A percentile compares a stretch with the other conserved stretches of the same genome.
Evolutionary conservation across 768 basidiomycete species (phyloP).

Genomic region (Rhodocollybia butyracea): DNA sequence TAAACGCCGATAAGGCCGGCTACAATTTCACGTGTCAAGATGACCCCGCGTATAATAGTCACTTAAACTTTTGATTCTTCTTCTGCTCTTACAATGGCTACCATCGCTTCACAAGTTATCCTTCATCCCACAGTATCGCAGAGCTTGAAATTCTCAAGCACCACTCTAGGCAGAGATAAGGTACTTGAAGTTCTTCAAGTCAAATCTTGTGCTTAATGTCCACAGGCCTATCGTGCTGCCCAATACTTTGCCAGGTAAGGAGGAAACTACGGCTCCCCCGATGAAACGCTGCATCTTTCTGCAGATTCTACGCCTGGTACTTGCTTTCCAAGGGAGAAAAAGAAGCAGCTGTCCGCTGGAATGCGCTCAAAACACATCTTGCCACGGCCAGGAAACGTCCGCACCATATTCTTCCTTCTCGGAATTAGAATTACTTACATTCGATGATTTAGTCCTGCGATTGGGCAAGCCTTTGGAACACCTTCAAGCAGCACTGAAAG

Average conservation of each 20-base stretch:
- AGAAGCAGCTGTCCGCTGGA: conserved; percentile 70
- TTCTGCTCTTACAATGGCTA: conserved; percentile 35
- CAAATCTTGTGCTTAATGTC: background rate
- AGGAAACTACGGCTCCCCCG: too few relatives aligned
- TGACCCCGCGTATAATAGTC: too few relatives aligned
- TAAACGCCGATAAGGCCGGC: too few relatives aligned
- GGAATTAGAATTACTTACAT: conserved; percentile 2
- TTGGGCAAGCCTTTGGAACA: conserved; percentile 94
- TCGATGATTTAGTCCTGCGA: conserved; percentile 65
- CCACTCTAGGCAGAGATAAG: conserved; percentile 91
- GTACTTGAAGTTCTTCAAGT: conserved; percentile 29
- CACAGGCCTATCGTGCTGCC: conserved; percentile 79
- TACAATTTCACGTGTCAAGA: conserved; percentile 6
- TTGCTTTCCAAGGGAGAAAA: conserved; percentile 67
- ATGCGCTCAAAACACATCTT: conserved; percentile 82
- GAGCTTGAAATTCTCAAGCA: conserved; percentile 70
- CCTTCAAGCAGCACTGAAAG: conserved; percentile 82
- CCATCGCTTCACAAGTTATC: conserved; percentile 69
- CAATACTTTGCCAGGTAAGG: conserved; percentile 92
- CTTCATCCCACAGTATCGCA: conserved; percentile 82
- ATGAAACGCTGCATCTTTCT: too few relatives aligned
- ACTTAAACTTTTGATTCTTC: background rate
- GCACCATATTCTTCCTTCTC: conserved; percentile 17
- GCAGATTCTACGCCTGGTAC: conserved; percentile 87
- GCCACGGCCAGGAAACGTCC: conserved; percentile 83